These are phyloP conservation scores for Parathielavia appendiculata DNA, from an alignment of 495 filamentous ascomycete genomes.

Conservation along the genomic window DNA sequence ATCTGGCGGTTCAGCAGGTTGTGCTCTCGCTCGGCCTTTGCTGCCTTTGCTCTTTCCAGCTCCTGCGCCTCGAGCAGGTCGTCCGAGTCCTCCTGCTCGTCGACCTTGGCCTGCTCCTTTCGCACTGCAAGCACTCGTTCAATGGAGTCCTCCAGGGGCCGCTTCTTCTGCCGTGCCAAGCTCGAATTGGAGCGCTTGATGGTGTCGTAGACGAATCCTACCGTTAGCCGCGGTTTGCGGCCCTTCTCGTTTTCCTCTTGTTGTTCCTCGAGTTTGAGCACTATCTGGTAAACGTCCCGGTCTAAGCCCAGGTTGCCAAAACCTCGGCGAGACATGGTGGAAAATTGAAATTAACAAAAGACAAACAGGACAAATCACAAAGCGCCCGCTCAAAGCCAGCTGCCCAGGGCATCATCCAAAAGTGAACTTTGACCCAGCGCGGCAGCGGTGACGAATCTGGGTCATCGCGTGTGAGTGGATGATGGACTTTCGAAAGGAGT, in stretches of 20 bases:
- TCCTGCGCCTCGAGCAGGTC: constrained; percentile 61
- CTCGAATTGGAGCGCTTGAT: constrained; percentile 83
- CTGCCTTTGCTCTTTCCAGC: constrained; percentile 20
- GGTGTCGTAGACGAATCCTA: constrained; percentile 62
- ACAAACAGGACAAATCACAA: neutral
- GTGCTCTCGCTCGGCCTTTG: constrained; percentile 25
- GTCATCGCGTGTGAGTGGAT: too few species aligned
- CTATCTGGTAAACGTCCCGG: constrained; percentile 61
- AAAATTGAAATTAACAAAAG: neutral
- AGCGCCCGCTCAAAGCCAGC: too few species aligned
- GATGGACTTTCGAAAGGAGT: too few species aligned
- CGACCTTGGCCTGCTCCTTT: constrained; percentile 55
- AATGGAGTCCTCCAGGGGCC: constrained; percentile 75
- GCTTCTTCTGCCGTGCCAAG: constrained; percentile 73
- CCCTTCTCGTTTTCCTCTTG: constrained; percentile 25
- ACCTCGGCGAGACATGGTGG: constrained; percentile 15
- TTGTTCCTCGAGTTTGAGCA: constrained; percentile 60
- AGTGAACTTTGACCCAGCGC: too few species aligned
- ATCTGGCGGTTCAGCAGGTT: constrained; percentile 35
- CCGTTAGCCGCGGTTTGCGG: constrained; percentile 42
- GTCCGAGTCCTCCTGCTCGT: constrained; percentile 53
- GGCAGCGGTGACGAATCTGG: too few species aligned
- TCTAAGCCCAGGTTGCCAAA: constrained; percentile 30
- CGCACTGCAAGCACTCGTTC: constrained; percentile 76
- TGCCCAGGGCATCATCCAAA: too few species aligned